Percentiles rank a stretch among this genome's conserved stretches.
Conservation (phyloP, 164 flowering plant genomes). For the Saururus chinensis region DNA sequence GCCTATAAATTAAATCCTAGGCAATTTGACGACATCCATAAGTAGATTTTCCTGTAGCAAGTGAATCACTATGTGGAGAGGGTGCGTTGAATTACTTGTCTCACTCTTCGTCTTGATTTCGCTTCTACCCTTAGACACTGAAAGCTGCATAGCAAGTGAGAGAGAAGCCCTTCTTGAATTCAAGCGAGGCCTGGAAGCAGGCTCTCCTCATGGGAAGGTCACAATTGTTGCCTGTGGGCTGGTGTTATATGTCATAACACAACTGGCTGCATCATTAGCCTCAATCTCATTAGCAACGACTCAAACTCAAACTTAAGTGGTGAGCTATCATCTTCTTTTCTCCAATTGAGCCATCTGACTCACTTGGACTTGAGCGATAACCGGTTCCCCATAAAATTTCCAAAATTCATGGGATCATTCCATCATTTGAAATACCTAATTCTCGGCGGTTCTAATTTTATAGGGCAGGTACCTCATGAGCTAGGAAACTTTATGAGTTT, state of each 20-base stretch:
- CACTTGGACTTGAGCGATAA: slow-evolving; percentile 5
- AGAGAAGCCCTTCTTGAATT: slow-evolving; percentile 1
- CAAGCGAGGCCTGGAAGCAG: not conserved
- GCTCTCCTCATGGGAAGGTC: slow-evolving; percentile 4
- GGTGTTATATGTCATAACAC: slow-evolving; percentile 3
- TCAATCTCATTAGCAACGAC: slow-evolving; percentile 2
- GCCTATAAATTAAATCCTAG: no score
- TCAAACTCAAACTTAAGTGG: not conserved
- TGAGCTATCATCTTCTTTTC: not conserved
- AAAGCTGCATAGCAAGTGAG: not conserved
- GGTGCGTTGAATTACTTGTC: no score
- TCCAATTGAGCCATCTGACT: not conserved
- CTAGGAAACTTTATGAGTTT: slow-evolving; percentile 3
- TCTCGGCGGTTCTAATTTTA: not conserved
- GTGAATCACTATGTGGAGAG: no score
- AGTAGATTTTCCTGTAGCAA: no score
- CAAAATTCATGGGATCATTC: slow-evolving; percentile 5
- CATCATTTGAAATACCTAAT: slow-evolving; percentile 2
- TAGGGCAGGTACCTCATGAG: not conserved
- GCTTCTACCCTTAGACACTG: no score
- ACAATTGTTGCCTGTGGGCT: slow-evolving; percentile 5
- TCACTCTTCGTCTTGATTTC: no score
- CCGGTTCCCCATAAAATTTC: not conserved
- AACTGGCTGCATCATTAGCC: slow-evolving; percentile 1
- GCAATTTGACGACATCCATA: no score